Base-by-base conservation (phyloP, 1,139 yeast species). In the Chernovozyma aurita region DNA sequence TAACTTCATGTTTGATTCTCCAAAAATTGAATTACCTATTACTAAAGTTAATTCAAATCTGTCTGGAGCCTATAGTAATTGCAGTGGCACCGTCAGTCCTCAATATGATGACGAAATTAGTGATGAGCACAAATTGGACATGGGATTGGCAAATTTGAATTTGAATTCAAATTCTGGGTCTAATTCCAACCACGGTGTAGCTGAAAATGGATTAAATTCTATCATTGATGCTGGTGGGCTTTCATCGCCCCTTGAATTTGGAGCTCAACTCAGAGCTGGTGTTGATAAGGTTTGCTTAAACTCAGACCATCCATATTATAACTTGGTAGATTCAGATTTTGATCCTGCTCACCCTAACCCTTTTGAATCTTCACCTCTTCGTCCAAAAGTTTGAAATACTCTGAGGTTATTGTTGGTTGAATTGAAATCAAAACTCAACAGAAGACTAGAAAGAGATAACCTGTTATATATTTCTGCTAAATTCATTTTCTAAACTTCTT, bases 1-100 rank as follows among this genome's bases (percentile, higher is more conserved):
- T 40, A 50, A 33, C 21, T 14, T 34, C 3, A 18, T 24, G 53
- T 32, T 29, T 12, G 46, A 35, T 2, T 49, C 55, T 22, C 59
- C 62, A 4, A 39, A 41, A 21, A 41, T 45, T 24, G 34, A 37
- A 18, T 35, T 48, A 31, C 50, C 52, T 14, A 25, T 11, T 18
- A 18, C n/a, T 27, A 22, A 18, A 22, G 18, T 14, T 11, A n/a
- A 15, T 4, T 28, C 30, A 7, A 13, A 28, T 8, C 24, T 30
- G 21, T 21, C n/a, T 18, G 21, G 28, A 18, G 4, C 24, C 17
- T 12, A 21, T 9, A 22, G 14, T 17, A 21, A 20, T 12, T 24
- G 16, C 12, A 16, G 35, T 7, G 32, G n/a, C 3, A n/a, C 20
- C n/a, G 24, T 17, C 15, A 32, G 35, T 16, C 35, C 35, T 18